Evolutionary conservation across 148 eudicot species (phyloP).

Genomic region (Rhododendron kiyosumense): DNA sequence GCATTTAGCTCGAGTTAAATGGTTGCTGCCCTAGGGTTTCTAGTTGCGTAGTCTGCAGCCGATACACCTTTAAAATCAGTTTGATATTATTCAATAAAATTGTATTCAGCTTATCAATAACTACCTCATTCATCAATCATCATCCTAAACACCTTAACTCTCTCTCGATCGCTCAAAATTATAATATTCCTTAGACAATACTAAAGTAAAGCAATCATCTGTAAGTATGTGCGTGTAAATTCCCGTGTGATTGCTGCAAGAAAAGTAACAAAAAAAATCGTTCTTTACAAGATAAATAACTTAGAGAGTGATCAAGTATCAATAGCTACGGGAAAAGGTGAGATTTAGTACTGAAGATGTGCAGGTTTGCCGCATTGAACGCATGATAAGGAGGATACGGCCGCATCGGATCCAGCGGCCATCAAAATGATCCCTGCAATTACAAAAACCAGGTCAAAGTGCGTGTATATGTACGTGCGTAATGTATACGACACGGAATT

Average conservation of each 20-base stretch:
- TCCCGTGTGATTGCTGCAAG: not conserved
- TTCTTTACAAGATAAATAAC: not conserved
- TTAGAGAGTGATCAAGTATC: not conserved
- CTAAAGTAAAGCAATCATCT: not conserved
- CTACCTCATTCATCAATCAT: not conserved
- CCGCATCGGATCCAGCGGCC: constrained; percentile 51
- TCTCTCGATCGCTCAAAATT: not conserved
- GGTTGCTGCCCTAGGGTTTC: not conserved
- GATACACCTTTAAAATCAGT: not conserved
- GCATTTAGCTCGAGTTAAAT: not conserved
- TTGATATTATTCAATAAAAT: not conserved
- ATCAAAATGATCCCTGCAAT: constrained; percentile 12
- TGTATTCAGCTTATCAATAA: not conserved
- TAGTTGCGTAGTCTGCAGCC: not conserved
- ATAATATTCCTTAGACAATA: not conserved
- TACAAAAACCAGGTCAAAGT: not conserved
- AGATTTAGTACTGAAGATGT: constrained; percentile 63
- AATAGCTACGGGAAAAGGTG: not conserved
- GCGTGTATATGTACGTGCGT: not conserved
- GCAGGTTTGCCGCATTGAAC: constrained; percentile 82
- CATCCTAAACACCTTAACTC: not conserved
- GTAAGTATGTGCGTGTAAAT: not conserved
- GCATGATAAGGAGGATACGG: constrained; percentile 41
- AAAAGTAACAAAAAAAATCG: not conserved
- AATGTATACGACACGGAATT: not conserved